Evolutionary conservation across 352 stramenopile genomes (phyloP), one percentile per base, ranked within the genome.

Genomic region (Pythium myriotylum): DNA sequence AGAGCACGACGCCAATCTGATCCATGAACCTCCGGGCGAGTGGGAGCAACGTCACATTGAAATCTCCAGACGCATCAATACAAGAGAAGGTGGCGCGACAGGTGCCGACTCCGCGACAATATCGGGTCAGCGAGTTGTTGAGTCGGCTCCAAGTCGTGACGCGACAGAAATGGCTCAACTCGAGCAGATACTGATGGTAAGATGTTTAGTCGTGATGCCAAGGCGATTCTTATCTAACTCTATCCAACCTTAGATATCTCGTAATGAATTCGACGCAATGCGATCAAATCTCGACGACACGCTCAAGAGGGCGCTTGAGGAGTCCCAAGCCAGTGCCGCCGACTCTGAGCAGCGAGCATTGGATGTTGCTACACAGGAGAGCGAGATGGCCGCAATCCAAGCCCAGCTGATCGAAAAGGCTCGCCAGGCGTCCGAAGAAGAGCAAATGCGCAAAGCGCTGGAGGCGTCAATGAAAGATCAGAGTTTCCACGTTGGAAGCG

Each of bases 261-360:
- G 83, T 66, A 81, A 82, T 24, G 80, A 91, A 54, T 94, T 92
- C 46, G 78, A 93, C 47, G 70, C 74, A 10, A 91, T 91, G 83
- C 69, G 88, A 37, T 82, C 69, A 24, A 91, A 75, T 53, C 72
- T 94, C 42, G 85, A 94, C 46, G 81, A 92, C 8, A 88, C 81
- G n/a, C 62, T 94, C 9, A 80, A 88, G 43, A 61, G 73, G 13
- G 86, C 83, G 13, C 62, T 92, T 24, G 68, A 66, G 39, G 81
- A 91, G 29, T 70, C 60, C 17, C 67, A 74, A 59, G 72, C 39
- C 24, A 68, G 29, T 41, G 62, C 9, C 10, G 47, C 45, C 4
- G 24, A 60, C 8, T 70, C 57, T 7, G 84, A 91, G 42, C 54
- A 65, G 12, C 65, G 74, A 24, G 79, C 81, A 7, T 59, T 92